Evolutionary conservation across 1,284 basidiomycete genomes (phyloP), one percentile per base, ranked within the genome.

Genomic region (Cutaneotrichosporon sp.): DNA sequence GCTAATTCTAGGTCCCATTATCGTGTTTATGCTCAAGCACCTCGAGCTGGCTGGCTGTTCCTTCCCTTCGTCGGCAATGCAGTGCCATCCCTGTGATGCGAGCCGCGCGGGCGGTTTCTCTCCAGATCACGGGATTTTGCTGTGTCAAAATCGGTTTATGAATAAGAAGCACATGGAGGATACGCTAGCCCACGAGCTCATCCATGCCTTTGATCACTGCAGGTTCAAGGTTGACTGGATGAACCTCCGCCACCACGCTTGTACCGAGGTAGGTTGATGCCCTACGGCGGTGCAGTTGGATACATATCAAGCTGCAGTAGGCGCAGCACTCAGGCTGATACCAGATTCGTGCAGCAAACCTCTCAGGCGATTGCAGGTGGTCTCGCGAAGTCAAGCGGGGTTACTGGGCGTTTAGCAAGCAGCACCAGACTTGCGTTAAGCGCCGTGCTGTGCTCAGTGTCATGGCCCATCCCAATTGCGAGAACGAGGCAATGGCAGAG

Each of bases 141-240:
- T 97, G 5, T 96, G 92, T 69, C 84, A 90, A 60, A 87, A 90
- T 39, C 81, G 84, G 44, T 87, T 90, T 63, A 82, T 84, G 70
- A 84, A 80, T 73, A 87, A 90, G 70, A 80, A 81, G 38, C 90
- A 97, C 64, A 86, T 94, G 83, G 90, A 97, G 73, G 84, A 91
- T 68, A 96, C 92, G 14, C 77, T 97, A 27, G 82, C 89, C 16
- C 94, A 98, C 67, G 94, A 98, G 68, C 83, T 97, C 52, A 78
- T 97, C n/a, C 94, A 97, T 73, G 86, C 92, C 80, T 97, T 87
- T 69, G 94, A 97, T 70, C 88, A 96, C 61, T 89, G 88, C 72
- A 84, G 86, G 69, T 97, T 97, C 78, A 85, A 91, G 54, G 87
- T 96, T 2, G 85, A 96, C 72, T 97, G 90, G 91, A 76, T 71